Base-by-base conservation (phyloP, 2,329 filamentous ascomycete species). In the Colletotrichum sansevieriae region DNA sequence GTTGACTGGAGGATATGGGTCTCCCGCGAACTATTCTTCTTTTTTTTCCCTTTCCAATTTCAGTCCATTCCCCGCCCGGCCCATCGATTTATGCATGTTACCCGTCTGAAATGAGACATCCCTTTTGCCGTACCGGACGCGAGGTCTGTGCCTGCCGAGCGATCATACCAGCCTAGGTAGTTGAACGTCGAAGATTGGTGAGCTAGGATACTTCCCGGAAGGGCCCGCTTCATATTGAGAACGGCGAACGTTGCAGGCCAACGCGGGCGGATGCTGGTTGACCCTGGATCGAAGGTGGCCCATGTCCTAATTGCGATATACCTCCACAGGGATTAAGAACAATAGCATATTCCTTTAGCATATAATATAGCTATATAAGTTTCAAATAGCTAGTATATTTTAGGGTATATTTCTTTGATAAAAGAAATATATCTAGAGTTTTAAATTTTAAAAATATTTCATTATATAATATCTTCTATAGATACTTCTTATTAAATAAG, bases 161-260 rank as follows among this genome's bases (percentile, higher is more conserved):
- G 65, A 68, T 68, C 63, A 70, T 43, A 58, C 57, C 29, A 29
- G 29, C 29, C 67, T 39, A 57, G 43, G 43, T 25, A 44, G 56
- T 54, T 39, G n/a, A 43, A 46, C 43, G 39, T 68, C 46, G 47
- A 54, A 62, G 56, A 46, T 8, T 35, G 39, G 47, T 51, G 25
- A 35, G 57, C 43, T 46, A 54, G 66, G 66, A 57, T 70, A 39
- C 43, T 41, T 61, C 57, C 37, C 64, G 63, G 63, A 51, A 63
- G 44, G 63, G 66, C 66, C 67, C 67, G 67, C 67, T 63, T 68
- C 37, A 68, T 54, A 63, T 70, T 68, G 46, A 49, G 63, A 70
- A 67, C 67, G 63, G 64, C 64, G 64, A 29, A 49, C n/a, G n/a
- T n/a, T n/a, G n/a, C n/a, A n/a, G n/a, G n/a, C n/a, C 51, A 70